A percentile compares a stretch with the other conserved stretches of the same genome.
phyloP scores from a whole-genome alignment of 768 basidiomycete species.

The Podaxis sp. region DNA sequence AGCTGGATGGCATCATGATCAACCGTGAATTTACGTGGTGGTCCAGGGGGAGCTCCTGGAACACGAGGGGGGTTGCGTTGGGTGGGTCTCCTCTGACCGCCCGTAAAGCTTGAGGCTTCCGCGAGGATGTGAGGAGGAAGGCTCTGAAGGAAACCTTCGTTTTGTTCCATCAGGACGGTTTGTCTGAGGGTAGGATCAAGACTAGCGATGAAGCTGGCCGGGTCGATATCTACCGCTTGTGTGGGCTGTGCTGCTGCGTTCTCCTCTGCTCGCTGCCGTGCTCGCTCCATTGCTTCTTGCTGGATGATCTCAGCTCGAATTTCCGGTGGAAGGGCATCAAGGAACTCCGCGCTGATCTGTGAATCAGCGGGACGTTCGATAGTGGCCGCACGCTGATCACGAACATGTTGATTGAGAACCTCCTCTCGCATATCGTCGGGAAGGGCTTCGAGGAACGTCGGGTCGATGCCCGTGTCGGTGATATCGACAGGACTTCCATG shows the following conservation, averaged over 20 bases:
- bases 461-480: conserved; percentile 98
- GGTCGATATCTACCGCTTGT: conserved; percentile 75
- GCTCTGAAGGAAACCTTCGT: conserved; percentile 79
- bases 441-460: conserved; percentile 94
- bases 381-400: conserved; percentile 82
- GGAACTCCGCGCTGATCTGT: conserved; percentile 91
- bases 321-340: conserved; percentile 94
- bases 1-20: conserved; percentile 91
- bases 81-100: conserved; percentile 21
- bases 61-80: conserved; percentile 20
- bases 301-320: conserved; percentile 96
- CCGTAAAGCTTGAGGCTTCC: conserved; percentile 64
- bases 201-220: conserved; percentile 88
- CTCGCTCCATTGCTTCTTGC: conserved; percentile 85
- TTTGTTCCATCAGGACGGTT: conserved; percentile 87
- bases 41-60: conserved; percentile 26
- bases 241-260: conserved; percentile 40
- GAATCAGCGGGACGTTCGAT: conserved; percentile 77
- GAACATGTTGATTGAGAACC: conserved; percentile 94
- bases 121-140: conserved; percentile 86
- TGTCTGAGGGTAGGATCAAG: conserved; percentile 88
- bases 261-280: conserved; percentile 46
- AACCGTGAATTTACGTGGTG: conserved; percentile 49
- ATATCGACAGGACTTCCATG: conserved; percentile 95
- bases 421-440: conserved; percentile 99